phyloP scores from a whole-genome alignment of 805 yeast genomes.

The Helenozyma rhizophorensis region DNA sequence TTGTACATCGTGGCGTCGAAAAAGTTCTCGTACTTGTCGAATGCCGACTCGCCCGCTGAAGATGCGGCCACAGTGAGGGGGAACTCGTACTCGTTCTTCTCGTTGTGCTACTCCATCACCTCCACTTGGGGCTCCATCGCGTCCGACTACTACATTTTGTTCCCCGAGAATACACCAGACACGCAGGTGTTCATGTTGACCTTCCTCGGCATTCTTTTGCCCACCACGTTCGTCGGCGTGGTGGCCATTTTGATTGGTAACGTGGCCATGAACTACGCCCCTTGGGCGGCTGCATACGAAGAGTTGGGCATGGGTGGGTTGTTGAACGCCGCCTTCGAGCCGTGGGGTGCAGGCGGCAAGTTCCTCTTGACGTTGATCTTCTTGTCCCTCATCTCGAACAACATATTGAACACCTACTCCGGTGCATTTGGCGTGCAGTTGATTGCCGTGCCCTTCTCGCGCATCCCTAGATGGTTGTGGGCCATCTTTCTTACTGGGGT shows the following conservation, averaged over 20 bases:
- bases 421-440: slow-evolving; percentile 78
- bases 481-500: slow-evolving; percentile 58
- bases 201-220: slow-evolving; percentile 60
- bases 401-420: slow-evolving; percentile 75
- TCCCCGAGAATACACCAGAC: slow-evolving; percentile 68
- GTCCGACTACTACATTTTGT: slow-evolving; percentile 75
- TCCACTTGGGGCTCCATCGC: slow-evolving; percentile 89
- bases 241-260: slow-evolving; percentile 69
- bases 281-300: slow-evolving; percentile 57
- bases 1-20: slow-evolving; percentile 60
- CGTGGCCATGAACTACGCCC: slow-evolving; percentile 52
- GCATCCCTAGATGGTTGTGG: slow-evolving; percentile 76
- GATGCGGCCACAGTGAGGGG: slow-evolving; percentile 47
- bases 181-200: slow-evolving; percentile 54
- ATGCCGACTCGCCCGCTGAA: slow-evolving; percentile 15
- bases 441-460: slow-evolving; percentile 48
- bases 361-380: slow-evolving; percentile 66
- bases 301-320: slow-evolving; percentile 72
- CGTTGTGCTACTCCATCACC: slow-evolving; percentile 71
- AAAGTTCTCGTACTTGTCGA: slow-evolving; percentile 34
- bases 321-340: slow-evolving; percentile 54
- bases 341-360: slow-evolving; percentile 80
- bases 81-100: slow-evolving; percentile 67
- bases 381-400: slow-evolving; percentile 75
- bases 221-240: slow-evolving; percentile 73